Conservation (phyloP, 345 rosid genomes). For the Rhodomyrtus tomentosa region DNA sequence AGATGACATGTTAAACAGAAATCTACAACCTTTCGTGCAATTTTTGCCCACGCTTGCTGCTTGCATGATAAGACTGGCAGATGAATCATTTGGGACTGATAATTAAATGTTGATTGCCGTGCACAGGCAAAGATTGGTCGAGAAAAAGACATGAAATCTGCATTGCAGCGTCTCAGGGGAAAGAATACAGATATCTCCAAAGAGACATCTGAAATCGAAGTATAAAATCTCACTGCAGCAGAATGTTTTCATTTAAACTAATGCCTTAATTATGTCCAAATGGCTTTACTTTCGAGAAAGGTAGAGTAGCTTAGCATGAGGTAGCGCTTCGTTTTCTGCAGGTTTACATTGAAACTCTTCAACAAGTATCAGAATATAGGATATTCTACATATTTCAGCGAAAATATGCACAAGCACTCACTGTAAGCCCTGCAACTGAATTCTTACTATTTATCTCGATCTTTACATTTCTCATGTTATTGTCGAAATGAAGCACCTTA, state of each 20-base stretch:
- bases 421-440: background rate
- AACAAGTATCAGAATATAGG: background rate
- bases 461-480: background rate
- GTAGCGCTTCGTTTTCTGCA: background rate
- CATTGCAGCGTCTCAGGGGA: conserved; percentile 16
- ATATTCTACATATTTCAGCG: conserved; percentile 9
- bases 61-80: background rate
- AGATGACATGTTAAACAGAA: background rate
- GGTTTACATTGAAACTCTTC: conserved; percentile 12
- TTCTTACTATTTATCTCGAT: background rate
- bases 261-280: background rate
- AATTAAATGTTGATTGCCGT: background rate
- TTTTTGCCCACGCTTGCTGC: background rate
- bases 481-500: background rate
- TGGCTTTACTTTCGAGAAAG: background rate
- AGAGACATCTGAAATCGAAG: conserved; percentile 7
- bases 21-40: background rate
- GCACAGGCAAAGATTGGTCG: conserved; percentile 25
- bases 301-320: background rate
- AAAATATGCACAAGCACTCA: conserved; percentile 7
- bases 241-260: background rate
- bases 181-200: conserved; percentile 12
- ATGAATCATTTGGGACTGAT: background rate
- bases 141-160: conserved; percentile 10
- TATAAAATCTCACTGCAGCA: background rate